phyloP scores from a whole-genome alignment of 192 early-diverging fungal genomes.

The Entomortierella parvispora region DNA sequence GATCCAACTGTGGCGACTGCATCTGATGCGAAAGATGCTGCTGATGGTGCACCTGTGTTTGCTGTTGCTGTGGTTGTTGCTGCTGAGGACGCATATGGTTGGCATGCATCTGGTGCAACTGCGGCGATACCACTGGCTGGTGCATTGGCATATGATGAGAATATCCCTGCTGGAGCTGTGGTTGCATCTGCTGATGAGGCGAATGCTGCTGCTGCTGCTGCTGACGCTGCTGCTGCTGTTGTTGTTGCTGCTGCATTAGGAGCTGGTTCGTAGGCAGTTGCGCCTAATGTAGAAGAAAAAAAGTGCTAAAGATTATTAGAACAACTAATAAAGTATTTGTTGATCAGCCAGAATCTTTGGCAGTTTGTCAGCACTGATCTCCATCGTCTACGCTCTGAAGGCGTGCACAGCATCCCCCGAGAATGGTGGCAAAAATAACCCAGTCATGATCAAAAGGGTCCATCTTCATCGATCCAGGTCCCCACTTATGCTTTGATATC shows the following conservation, averaged over 20 bases:
- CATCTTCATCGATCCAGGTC: too few species aligned
- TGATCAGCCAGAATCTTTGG: too few species aligned
- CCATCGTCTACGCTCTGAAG: too few species aligned
- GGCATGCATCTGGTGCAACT: constrained; percentile 30
- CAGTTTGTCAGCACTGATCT: too few species aligned
- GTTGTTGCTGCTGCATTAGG: constrained; percentile 29
- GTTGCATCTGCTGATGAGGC: constrained; percentile 17
- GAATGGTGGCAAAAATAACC: too few species aligned
- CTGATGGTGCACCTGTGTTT: constrained; percentile 25
- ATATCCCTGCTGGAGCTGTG: constrained; percentile 34
- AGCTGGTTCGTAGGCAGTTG: constrained; percentile 25
- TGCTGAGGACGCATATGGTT: too few species aligned
- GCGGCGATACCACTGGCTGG: constrained; percentile 28
- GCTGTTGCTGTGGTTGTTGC: background rate
- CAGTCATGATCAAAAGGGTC: too few species aligned
- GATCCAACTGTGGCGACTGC: constrained; percentile 16
- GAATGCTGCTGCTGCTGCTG: constrained; percentile 26
- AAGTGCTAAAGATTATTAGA: background rate
- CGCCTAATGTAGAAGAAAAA: constrained; percentile 8
- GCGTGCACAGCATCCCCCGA: too few species aligned
- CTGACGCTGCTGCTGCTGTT: constrained; percentile 40
- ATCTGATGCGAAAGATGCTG: constrained; percentile 23
- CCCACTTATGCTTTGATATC: too few species aligned
- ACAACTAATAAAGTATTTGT: too few species aligned
- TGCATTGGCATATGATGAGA: constrained; percentile 35